Conservation (phyloP, 2,329 filamentous ascomycete species). For the Aspergillus luchuensis region DNA sequence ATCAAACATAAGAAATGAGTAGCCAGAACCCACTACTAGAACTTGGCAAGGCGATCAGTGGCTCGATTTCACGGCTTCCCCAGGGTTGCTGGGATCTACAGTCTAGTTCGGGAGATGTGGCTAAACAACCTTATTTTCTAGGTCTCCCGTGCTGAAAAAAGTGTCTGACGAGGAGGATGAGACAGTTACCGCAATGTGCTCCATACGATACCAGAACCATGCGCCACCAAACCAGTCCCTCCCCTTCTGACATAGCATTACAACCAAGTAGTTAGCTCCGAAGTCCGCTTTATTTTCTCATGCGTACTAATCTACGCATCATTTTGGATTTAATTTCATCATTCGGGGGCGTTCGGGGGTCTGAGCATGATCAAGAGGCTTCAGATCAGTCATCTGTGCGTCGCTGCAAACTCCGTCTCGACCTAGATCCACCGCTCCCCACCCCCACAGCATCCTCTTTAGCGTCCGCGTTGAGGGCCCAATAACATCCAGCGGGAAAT, state of each 20-base stretch:
- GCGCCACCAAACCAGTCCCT: not conserved
- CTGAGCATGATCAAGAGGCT: not conserved
- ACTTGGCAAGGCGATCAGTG: not conserved
- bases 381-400: not conserved
- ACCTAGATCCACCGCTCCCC: not conserved
- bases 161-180: not conserved
- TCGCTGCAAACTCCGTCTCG: not conserved
- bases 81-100: not conserved
- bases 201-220: not conserved
- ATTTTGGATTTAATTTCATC: not conserved
- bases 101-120: not conserved
- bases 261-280: not conserved
- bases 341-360: not conserved
- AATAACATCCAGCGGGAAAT: not conserved
- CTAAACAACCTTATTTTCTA: not conserved
- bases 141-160: not conserved
- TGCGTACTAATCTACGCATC: not conserved
- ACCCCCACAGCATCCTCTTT: not conserved
- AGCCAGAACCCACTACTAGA: not conserved
- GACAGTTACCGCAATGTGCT: not conserved
- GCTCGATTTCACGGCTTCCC: not conserved
- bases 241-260: not conserved
- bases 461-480: not conserved
- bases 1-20: not conserved
- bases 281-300: not conserved